Conservation (phyloP, 148 eudicot genomes). For the Chenopodium album region DNA sequence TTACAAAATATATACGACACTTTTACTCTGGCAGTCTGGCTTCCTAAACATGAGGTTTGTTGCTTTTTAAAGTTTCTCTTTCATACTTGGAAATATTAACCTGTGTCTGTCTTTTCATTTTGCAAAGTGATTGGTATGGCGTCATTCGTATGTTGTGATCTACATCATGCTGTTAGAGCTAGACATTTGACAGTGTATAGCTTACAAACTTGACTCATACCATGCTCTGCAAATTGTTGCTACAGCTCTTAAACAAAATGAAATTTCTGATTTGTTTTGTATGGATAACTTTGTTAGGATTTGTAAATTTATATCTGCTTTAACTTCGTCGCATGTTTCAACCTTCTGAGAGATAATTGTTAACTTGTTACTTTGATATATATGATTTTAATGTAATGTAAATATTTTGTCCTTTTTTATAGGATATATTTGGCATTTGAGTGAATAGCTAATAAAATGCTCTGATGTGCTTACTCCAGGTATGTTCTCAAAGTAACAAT, state of each 20-base stretch:
- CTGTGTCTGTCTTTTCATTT: too few relatives aligned
- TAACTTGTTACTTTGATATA: background rate
- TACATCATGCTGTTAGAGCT: too few relatives aligned
- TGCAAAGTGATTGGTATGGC: too few relatives aligned
- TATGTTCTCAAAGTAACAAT: constrained; percentile 93
- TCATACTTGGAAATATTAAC: background rate
- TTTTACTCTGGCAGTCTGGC: background rate
- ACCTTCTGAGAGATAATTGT: background rate
- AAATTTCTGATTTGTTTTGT: background rate
- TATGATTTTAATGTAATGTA: background rate
- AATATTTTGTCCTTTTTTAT: background rate
- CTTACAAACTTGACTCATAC: too few relatives aligned
- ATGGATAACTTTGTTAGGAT: background rate
- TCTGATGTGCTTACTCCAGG: constrained; percentile 46
- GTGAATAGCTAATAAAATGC: background rate
- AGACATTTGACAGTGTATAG: too few relatives aligned
- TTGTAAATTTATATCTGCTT: background rate
- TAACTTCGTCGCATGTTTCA: background rate
- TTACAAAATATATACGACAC: too few relatives aligned
- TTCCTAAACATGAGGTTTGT: background rate
- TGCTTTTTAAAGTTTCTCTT: background rate
- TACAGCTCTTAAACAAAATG: too few relatives aligned
- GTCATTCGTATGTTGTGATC: too few relatives aligned
- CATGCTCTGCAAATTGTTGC: too few relatives aligned
- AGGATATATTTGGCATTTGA: background rate